Evolutionary conservation across 441 rosid genomes (phyloP), one percentile per base, ranked within the genome.

Genomic region (Mallotus japonicus): DNA sequence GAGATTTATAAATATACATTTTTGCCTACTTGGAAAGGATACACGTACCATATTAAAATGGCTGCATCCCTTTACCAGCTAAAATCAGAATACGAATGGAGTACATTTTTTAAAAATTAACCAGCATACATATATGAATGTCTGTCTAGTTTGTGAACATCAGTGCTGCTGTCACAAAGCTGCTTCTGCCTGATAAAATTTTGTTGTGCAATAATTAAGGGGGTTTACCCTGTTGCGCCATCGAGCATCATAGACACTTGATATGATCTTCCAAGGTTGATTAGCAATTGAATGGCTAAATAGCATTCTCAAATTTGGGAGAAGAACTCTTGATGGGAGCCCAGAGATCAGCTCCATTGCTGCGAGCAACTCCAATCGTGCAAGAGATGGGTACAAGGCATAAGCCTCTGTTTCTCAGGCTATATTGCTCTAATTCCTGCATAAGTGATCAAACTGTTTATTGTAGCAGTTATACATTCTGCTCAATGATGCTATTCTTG

Each of bases 301-400:
- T 46, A 6, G 79, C 57, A 61, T 80, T 80, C 50, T 83, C 84
- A n/a, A 85, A 78, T 80, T 84, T 88, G 16, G 93, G 87, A 53
- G 95, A 84, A 40, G 89, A 68, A 46, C 89, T 83, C 85, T 95
- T 95, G 77, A 89, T 89, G 1, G 97, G 95, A 0, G 99, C 97
- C 99, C 99, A 95, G 16, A 95, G 82, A 82, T 95, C 99, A 5
- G 97, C 99, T 6, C 97, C 99, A 11, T 95, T 95, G 86, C 92
- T 90, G 49, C 84, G 84, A 62, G 96, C 92, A 77, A 92, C 87
- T 74, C 92, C 97, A 1, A 71, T 83, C 0, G 97, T 89, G 75
- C 71, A 85, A 60, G 94, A 89, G 79, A 86, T 77, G 1, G 99
- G 99, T 59, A 91, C 92, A 2, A 92, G 88, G 75, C 96, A 92